These are phyloP conservation scores for Triglochin maritima DNA, from an alignment of 106 monocot genomes.

Conservation along the genomic window DNA sequence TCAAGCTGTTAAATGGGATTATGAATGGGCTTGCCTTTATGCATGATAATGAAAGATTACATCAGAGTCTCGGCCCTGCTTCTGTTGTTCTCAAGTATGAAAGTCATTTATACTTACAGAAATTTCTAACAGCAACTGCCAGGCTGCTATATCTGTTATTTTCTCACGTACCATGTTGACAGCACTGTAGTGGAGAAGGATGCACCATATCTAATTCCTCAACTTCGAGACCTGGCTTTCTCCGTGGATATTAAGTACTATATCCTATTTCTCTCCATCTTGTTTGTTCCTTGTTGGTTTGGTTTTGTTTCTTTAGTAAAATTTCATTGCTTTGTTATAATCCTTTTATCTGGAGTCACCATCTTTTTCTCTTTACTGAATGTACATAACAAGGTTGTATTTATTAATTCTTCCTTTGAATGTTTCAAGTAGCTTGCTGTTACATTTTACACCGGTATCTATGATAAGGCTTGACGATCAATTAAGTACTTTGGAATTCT, in stretches of 20 bases:
- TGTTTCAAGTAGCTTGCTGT: too few relatives aligned
- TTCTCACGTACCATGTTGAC: background rate
- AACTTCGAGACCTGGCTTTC: conserved; percentile 86
- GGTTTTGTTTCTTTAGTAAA: background rate
- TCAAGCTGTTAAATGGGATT: conserved; percentile 67
- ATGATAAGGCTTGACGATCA: too few relatives aligned
- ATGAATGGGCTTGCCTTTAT: conserved; percentile 69
- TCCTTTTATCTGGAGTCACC: too few relatives aligned
- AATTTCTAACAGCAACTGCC: too few relatives aligned
- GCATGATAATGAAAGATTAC: conserved; percentile 82
- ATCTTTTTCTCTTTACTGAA: too few relatives aligned
- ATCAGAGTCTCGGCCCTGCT: conserved; percentile 93
- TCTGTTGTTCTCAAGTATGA: conserved; percentile 87
- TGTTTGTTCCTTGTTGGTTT: background rate
- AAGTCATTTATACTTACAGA: too few relatives aligned
- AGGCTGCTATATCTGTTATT: too few relatives aligned
- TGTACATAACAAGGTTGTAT: too few relatives aligned
- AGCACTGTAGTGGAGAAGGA: conserved; percentile 75
- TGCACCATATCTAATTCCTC: conserved; percentile 54
- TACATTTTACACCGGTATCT: too few relatives aligned
- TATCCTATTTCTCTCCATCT: background rate
- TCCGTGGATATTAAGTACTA: conserved; percentile 81
- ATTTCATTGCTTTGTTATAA: too few relatives aligned
- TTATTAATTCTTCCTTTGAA: too few relatives aligned
- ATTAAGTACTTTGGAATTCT: too few relatives aligned